A percentile compares a stretch with the other conserved stretches of the same genome.
Evolutionary conservation across 2,329 filamentous ascomycete species (phyloP).

Genomic region (Stagonosporopsis tanaceti): DNA sequence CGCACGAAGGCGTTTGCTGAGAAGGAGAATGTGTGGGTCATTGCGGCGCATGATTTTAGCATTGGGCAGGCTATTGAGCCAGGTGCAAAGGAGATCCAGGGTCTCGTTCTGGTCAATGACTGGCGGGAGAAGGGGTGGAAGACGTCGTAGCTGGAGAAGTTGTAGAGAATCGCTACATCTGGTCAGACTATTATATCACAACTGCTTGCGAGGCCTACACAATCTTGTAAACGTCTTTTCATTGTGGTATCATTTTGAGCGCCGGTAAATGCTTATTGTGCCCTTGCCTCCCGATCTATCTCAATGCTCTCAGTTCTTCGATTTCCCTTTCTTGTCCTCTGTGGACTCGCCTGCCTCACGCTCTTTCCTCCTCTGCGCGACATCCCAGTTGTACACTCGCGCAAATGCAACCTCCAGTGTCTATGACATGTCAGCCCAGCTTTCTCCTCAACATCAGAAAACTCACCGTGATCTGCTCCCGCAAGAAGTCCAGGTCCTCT

Average conservation of each 20-base stretch:
- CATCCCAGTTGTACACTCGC: slow-evolving; percentile 99
- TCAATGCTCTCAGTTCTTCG: slow-evolving; percentile 30
- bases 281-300: background rate
- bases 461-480: slow-evolving; percentile 90
- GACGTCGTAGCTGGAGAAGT: slow-evolving; percentile 18
- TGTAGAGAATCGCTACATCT: background rate
- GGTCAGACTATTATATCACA: too few relatives aligned
- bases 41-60: slow-evolving; percentile 44
- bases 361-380: slow-evolving; percentile 93
- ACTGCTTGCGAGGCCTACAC: background rate
- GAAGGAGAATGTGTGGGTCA: slow-evolving; percentile 39
- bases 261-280: slow-evolving; percentile 6
- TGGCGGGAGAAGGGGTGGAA: slow-evolving; percentile 41
- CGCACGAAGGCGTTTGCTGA: slow-evolving; percentile 33
- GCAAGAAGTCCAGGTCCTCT: slow-evolving; percentile 93
- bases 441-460: too few relatives aligned
- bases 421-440: slow-evolving; percentile 55
- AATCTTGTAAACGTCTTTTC: background rate
- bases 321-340: slow-evolving; percentile 48
- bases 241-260: slow-evolving; percentile 17
- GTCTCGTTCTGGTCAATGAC: slow-evolving; percentile 33
- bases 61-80: slow-evolving; percentile 33
- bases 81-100: slow-evolving; percentile 33
- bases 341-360: slow-evolving; percentile 66
- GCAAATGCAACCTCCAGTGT: slow-evolving; percentile 97